Conservation (phyloP, 225 moss, liverwort and hornwort species). For the Antitrichia curtipendula region DNA sequence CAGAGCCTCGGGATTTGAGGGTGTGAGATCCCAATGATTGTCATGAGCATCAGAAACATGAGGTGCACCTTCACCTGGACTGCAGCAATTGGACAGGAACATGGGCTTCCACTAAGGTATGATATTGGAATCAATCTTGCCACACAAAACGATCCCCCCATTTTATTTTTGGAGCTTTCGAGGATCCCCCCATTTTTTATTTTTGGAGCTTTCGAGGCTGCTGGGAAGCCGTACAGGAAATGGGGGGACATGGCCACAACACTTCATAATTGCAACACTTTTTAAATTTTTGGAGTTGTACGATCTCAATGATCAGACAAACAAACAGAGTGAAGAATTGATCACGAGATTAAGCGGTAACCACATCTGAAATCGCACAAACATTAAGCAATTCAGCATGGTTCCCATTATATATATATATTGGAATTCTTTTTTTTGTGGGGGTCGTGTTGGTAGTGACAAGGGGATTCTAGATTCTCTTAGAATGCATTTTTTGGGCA, state of each 20-base stretch:
- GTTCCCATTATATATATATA: too few species aligned
- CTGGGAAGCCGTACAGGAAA: too few species aligned
- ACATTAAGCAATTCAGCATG: too few species aligned
- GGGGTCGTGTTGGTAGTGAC: too few species aligned
- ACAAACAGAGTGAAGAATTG: background rate
- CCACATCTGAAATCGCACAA: too few species aligned
- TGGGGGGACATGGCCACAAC: background rate
- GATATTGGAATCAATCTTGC: background rate
- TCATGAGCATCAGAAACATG: conserved; percentile 13
- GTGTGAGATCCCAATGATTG: conserved; percentile 21
- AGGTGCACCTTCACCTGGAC: background rate
- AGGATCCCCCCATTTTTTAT: too few species aligned
- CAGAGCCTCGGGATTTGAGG: background rate
- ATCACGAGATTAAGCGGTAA: too few species aligned
- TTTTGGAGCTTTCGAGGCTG: too few species aligned
- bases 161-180: fast-evolving
- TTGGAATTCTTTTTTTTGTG: too few species aligned
- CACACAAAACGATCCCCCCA: too few species aligned
- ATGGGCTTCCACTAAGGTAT: background rate
- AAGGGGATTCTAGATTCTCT: too few species aligned
- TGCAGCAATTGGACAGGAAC: background rate
- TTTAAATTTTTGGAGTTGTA: background rate
- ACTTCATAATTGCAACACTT: background rate
- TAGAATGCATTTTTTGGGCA: too few species aligned
- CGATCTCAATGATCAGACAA: background rate